Evolutionary conservation across 2,329 filamentous ascomycete genomes (phyloP).

Genomic region (Chaetomiaceae sp.): DNA sequence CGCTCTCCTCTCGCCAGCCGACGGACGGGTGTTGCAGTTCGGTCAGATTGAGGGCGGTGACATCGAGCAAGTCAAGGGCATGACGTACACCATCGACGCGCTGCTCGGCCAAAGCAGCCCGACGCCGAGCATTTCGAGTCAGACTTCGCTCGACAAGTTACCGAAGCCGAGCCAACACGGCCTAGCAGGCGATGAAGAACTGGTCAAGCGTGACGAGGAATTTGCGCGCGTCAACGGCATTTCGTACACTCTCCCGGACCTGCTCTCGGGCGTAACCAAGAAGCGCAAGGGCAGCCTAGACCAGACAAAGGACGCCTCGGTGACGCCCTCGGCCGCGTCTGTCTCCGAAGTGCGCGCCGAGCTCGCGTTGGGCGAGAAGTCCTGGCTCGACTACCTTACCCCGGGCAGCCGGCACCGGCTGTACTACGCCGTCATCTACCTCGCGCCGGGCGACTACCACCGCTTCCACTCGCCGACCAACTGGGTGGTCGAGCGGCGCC

Average conservation of each 20-base stretch:
- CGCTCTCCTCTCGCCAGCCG: slow-evolving; percentile 79
- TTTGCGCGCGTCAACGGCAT: slow-evolving; percentile 94
- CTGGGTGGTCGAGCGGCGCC: slow-evolving; percentile 89
- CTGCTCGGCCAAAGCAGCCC: slow-evolving; percentile 67
- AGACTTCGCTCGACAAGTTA: slow-evolving; percentile 26
- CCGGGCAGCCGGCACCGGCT: slow-evolving; percentile 62
- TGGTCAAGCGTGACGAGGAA: slow-evolving; percentile 77
- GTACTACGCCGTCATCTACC: slow-evolving; percentile 92
- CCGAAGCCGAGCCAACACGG: slow-evolving; percentile 25
- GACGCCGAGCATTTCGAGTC: slow-evolving; percentile 45
- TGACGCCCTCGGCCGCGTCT: slow-evolving; percentile 58
- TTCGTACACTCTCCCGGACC: slow-evolving; percentile 81
- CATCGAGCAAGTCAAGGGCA: slow-evolving; percentile 97
- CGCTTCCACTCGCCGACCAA: slow-evolving; percentile 92
- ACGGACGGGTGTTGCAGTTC: slow-evolving; percentile 86
- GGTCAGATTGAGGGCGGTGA: slow-evolving; percentile 88
- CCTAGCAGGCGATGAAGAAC: slow-evolving; percentile 50
- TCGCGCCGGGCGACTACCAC: slow-evolving; percentile 96
- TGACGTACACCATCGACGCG: slow-evolving; percentile 94
- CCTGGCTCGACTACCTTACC: slow-evolving; percentile 65
- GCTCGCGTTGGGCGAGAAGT: slow-evolving; percentile 63
- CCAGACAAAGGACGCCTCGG: slow-evolving; percentile 66
- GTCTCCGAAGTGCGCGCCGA: slow-evolving; percentile 81
- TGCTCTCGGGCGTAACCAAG: slow-evolving; percentile 66
- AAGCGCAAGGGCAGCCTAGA: slow-evolving; percentile 34